These are phyloP conservation scores for Dalbergia cultrata DNA, from an alignment of 306 rosid genomes.

Conservation along the genomic window DNA sequence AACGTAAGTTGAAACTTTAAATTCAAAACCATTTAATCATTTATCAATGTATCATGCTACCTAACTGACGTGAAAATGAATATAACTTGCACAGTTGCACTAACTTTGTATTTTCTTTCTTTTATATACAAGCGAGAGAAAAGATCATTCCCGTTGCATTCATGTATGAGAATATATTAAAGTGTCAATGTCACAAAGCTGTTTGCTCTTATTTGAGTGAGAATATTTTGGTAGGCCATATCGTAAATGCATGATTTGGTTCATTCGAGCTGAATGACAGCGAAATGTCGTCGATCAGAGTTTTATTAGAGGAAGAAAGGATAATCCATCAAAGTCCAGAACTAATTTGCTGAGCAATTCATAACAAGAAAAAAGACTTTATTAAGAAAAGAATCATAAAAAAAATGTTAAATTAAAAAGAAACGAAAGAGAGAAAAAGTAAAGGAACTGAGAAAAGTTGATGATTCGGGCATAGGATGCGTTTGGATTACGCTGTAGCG, in stretches of 20 bases:
- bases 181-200: background rate
- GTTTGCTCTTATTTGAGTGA: background rate
- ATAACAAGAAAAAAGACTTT: too few relatives aligned
- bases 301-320: background rate
- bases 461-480: constrained; percentile 49
- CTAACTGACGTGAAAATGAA: background rate
- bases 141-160: background rate
- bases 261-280: constrained; percentile 37
- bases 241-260: constrained; percentile 36
- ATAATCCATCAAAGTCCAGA: background rate
- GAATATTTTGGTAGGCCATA: constrained; percentile 43
- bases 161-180: constrained; percentile 3
- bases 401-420: background rate
- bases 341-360: background rate
- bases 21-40: background rate
- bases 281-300: constrained; percentile 32
- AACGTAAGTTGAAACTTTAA: background rate
- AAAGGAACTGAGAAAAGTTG: constrained; percentile 38
- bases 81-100: background rate
- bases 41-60: background rate
- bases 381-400: background rate
- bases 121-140: background rate
- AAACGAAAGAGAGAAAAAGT: background rate
- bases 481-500: constrained; percentile 44
- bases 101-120: background rate